Conservation (phyloP, 352 stramenopile species). For the Phytophthora europaea region DNA sequence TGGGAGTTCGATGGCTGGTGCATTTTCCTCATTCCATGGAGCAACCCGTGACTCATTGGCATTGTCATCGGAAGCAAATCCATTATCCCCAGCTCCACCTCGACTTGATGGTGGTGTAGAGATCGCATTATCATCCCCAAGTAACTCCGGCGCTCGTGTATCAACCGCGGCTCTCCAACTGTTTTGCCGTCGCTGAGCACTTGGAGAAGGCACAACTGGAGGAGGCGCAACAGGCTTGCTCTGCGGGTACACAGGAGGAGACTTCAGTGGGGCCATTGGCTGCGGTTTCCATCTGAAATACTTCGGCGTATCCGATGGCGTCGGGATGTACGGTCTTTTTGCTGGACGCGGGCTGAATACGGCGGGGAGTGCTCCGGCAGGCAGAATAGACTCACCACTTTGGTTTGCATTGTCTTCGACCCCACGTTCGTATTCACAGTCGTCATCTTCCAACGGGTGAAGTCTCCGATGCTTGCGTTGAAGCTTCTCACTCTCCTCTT, state of each 20-base stretch:
- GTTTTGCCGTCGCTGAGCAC: conserved; percentile 34
- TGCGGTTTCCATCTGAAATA: conserved; percentile 77
- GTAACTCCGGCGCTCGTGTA: conserved; percentile 1
- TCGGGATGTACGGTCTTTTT: conserved; percentile 50
- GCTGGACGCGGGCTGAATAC: conserved; percentile 53
- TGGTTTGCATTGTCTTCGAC: conserved; percentile 5
- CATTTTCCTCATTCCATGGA: conserved; percentile 28
- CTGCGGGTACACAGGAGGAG: conserved; percentile 4
- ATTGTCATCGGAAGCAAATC: neutral
- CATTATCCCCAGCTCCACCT: neutral
- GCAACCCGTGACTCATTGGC: conserved; percentile 15
- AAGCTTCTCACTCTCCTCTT: conserved; percentile 52
- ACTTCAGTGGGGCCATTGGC: conserved; percentile 13
- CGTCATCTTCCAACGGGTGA: conserved; percentile 21
- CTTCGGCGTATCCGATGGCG: conserved; percentile 57
- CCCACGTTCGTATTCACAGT: conserved; percentile 23
- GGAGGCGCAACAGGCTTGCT: conserved; percentile 17
- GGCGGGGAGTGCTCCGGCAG: conserved; percentile 60
- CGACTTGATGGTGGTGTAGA: conserved; percentile 9
- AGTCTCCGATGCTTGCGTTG: conserved; percentile 31
- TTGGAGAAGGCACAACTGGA: conserved; percentile 27
- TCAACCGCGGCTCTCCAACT: conserved; percentile 15
- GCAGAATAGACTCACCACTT: conserved; percentile 19
- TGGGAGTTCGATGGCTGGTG: conserved; percentile 7
- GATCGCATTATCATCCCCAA: conserved; percentile 4